Evolutionary conservation across 2,329 filamentous ascomycete species (phyloP), one percentile per base, ranked within the genome.

Genomic region (Amphichorda felina): DNA sequence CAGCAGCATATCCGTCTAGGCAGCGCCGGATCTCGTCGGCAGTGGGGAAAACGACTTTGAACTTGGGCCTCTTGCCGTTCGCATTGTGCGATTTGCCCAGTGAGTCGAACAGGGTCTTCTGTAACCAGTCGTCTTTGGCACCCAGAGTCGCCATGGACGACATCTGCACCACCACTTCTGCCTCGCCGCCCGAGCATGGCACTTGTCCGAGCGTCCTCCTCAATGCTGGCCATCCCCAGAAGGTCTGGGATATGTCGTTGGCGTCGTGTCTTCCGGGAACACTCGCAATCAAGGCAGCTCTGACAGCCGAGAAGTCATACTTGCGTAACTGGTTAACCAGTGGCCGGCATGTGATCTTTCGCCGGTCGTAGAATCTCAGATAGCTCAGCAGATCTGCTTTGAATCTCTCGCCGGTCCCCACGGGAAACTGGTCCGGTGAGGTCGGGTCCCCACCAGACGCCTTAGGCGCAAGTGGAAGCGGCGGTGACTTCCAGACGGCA

Each of bases 91-190:
- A 37, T 28, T 46, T 52, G 2, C 54, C 50, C 3, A 78, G 46
- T 1, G 69, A 51, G 9, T 57, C 56, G 47, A 82, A 81, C 13
- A 83, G 59, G 0, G 72, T 78, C 17, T 74, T 66, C 34, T 69
- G 70, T 1, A 94, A 61, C 86, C 86, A 94, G 35, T 68, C 72
- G 35, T 85, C 72, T 8, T 67, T 79, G 18, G 66, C 61, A 0
- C 82, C 83, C 0, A 94, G 63, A 0, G 84, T 86, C 2, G 86
- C 86, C 33, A 94, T 82, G 1, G 85, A 93, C 0, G 86, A 93
- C 28, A 89, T 62, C 55, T 91, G 75, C 4, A 70, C 54, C 2
- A 75, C 69, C 19, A 84, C 16, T 18, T 72, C 64, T 1, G 66
- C 50, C 18, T 53, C 38, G 7, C 55, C 56, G 22, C 48, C 39